Conservation (phyloP, 83 land plant genomes). For the Picea mariana region DNA sequence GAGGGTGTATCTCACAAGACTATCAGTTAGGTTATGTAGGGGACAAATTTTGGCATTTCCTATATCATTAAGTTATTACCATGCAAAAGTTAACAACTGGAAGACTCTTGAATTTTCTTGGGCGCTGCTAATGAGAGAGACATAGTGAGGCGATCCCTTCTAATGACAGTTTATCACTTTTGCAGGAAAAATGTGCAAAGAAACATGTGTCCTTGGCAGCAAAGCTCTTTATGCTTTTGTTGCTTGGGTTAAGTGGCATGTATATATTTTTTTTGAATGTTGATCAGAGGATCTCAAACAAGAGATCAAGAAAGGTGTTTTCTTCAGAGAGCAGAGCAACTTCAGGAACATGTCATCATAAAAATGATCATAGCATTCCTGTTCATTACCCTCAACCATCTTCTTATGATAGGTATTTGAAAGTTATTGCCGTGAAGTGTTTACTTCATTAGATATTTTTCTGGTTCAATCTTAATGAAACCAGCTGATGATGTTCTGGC, state of each 20-base stretch:
- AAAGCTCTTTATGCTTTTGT: constrained; percentile 8
- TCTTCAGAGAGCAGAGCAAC: neutral
- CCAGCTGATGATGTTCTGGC: neutral
- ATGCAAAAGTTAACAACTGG: neutral
- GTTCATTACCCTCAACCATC: constrained; percentile 10
- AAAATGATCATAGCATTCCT: constrained; percentile 4
- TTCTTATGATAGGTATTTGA: constrained; percentile 3
- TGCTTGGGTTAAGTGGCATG: constrained; percentile 8
- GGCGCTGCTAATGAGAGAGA: neutral
- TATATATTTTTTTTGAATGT: neutral
- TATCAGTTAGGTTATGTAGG: neutral
- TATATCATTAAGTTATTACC: neutral
- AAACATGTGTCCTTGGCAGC: constrained; percentile 3
- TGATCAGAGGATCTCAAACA: constrained; percentile 13
- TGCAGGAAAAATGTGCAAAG: constrained; percentile 16
- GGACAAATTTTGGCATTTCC: neutral
- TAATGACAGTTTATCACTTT: neutral
- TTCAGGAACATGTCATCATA: neutral
- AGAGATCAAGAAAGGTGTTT: neutral
- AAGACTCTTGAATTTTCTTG: neutral
- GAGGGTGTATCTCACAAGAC: neutral
- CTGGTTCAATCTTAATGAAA: neutral
- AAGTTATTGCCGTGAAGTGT: neutral
- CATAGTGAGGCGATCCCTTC: neutral
- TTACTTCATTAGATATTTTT: constrained; percentile 4